phyloP scores from a whole-genome alignment of 1,284 basidiomycete genomes.

The Hemileia vastatrix region DNA sequence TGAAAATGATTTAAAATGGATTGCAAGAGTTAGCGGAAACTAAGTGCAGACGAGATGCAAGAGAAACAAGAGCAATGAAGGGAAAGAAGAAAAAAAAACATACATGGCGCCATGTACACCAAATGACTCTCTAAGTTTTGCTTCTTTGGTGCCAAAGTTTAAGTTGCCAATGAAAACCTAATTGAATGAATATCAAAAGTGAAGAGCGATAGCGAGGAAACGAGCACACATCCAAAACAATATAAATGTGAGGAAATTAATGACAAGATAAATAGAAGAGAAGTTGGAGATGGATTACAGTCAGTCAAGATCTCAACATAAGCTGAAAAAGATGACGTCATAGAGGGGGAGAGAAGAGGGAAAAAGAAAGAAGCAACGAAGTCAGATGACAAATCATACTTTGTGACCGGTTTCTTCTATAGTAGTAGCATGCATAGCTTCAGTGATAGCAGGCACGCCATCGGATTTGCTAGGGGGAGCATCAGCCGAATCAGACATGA shows the following conservation, averaged over 20 bases:
- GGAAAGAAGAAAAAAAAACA: not conserved
- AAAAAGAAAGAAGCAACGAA: not conserved
- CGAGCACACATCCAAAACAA: too few relatives aligned
- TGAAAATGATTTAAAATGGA: constrained; percentile 45
- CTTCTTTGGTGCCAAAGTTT: constrained; percentile 18
- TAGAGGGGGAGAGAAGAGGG: not conserved
- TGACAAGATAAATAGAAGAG: too few relatives aligned
- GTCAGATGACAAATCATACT: not conserved
- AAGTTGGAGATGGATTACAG: too few relatives aligned
- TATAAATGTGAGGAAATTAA: too few relatives aligned
- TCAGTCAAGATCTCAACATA: not conserved
- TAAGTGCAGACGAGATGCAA: too few relatives aligned
- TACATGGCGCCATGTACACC: constrained; percentile 13
- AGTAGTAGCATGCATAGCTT: constrained; percentile 28
- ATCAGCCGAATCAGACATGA: too few relatives aligned
- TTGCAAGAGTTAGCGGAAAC: too few relatives aligned
- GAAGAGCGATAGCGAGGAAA: too few relatives aligned
- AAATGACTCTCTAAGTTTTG: constrained; percentile 9
- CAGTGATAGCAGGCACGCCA: constrained; percentile 21
- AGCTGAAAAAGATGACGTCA: not conserved
- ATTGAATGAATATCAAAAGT: not conserved
- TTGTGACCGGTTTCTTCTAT: constrained; percentile 14
- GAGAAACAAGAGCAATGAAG: not conserved
- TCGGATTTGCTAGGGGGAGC: constrained; percentile 1
- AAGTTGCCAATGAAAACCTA: constrained; percentile 21